These are phyloP conservation scores for Leccinum rimulosum DNA, from an alignment of 768 basidiomycete genomes.

Conservation along the genomic window DNA sequence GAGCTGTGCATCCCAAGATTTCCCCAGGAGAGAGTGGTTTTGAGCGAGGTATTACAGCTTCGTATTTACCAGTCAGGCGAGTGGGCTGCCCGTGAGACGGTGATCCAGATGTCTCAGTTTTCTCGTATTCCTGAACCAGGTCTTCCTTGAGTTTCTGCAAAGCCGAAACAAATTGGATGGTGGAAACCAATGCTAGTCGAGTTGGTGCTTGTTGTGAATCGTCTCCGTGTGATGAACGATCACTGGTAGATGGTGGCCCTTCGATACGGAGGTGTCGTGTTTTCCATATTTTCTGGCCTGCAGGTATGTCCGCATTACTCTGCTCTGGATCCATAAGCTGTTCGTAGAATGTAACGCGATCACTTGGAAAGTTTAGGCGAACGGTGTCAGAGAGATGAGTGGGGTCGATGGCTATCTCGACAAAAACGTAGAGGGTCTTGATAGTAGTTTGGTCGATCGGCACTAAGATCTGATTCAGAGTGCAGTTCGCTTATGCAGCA, in stretches of 20 bases:
- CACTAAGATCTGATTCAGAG: constrained; percentile 46
- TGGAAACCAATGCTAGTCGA: constrained; percentile 88
- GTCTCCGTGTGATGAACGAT: constrained; percentile 4
- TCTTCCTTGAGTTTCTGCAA: constrained; percentile 85
- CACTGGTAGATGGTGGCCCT: constrained; percentile 25
- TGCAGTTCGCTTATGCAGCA: background rate
- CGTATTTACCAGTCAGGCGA: constrained; percentile 64
- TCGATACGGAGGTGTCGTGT: constrained; percentile 60
- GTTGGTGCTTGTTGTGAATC: constrained; percentile 42
- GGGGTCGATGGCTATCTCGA: constrained; percentile 93
- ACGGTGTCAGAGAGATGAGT: constrained; percentile 80
- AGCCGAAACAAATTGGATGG: constrained; percentile 96
- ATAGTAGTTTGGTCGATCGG: constrained; percentile 92
- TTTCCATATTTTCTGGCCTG: constrained; percentile 42
- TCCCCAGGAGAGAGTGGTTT: constrained; percentile 96
- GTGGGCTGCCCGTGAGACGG: constrained; percentile 8
- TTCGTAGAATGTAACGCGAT: constrained; percentile 63
- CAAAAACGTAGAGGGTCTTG: constrained; percentile 96
- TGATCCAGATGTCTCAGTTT: background rate
- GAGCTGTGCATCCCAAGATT: constrained; percentile 96
- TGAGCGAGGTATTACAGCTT: constrained; percentile 74
- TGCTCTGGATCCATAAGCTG: constrained; percentile 58
- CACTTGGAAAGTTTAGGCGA: constrained; percentile 84
- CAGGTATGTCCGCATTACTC: constrained; percentile 44
- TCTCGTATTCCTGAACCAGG: constrained; percentile 45